Conservation (phyloP, 352 stramenopile genomes). For the Phytophthora sp. region DNA sequence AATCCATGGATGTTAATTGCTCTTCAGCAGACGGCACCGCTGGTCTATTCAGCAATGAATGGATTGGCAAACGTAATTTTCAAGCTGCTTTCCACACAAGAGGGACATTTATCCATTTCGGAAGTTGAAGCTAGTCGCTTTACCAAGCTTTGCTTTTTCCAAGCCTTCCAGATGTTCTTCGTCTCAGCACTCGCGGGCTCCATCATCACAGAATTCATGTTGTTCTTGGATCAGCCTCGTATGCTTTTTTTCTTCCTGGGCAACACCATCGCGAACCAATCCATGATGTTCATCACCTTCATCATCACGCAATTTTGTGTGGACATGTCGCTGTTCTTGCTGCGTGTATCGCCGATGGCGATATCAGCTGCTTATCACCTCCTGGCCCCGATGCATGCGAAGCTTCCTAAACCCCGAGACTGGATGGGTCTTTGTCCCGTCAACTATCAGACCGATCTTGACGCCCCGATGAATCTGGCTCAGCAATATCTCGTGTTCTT, state of each 20-base stretch:
- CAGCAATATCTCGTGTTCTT: constrained; percentile 80
- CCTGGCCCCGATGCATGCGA: constrained; percentile 59
- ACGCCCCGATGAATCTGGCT: constrained; percentile 62
- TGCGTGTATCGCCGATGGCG: constrained; percentile 59
- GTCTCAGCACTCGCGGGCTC: constrained; percentile 74
- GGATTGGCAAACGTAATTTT: constrained; percentile 72
- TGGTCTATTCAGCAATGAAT: constrained; percentile 78
- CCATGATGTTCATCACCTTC: constrained; percentile 84
- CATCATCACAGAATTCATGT: constrained; percentile 60
- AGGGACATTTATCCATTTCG: constrained; percentile 72
- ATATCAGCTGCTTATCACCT: constrained; percentile 51
- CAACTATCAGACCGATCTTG: constrained; percentile 59
- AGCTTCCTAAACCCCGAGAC: constrained; percentile 48
- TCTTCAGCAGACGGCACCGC: constrained; percentile 68
- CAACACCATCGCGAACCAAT: constrained; percentile 74
- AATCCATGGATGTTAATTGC: constrained; percentile 58
- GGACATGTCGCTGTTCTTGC: constrained; percentile 62
- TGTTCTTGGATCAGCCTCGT: constrained; percentile 67
- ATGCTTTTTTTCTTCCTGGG: constrained; percentile 75
- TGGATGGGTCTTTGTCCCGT: constrained; percentile 67
- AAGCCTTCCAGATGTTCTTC: constrained; percentile 87
- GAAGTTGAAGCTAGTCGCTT: constrained; percentile 77
- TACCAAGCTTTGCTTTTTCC: constrained; percentile 78
- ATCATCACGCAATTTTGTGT: constrained; percentile 79
- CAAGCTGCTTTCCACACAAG: constrained; percentile 60